Percentiles rank a stretch among this genome's conserved stretches.
Evolutionary conservation across 257 asterid species (phyloP).

Genomic region (Salvia rosmarinus): DNA sequence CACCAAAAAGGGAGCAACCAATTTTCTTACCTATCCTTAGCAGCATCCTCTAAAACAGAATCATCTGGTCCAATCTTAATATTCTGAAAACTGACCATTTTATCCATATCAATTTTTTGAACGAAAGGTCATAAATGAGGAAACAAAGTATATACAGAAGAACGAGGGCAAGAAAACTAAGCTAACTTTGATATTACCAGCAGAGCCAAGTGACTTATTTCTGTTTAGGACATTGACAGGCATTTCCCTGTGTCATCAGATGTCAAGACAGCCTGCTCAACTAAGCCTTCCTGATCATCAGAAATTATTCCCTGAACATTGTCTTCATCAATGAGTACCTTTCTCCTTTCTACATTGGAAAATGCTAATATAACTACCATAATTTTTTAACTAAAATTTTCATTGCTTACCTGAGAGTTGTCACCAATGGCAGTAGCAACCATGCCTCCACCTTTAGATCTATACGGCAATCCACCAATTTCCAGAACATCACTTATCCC

Average conservation of each 20-base stretch:
- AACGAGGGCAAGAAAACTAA: neutral
- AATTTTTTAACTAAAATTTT: constrained; percentile 18
- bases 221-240: constrained; percentile 52
- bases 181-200: constrained; percentile 45
- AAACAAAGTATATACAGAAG: neutral
- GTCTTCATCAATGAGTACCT: constrained; percentile 41
- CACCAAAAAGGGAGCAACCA: constrained; percentile 8
- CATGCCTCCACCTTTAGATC: constrained; percentile 56
- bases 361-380: constrained; percentile 14
- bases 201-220: constrained; percentile 55
- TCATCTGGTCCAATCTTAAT: constrained; percentile 53
- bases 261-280: constrained; percentile 45
- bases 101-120: constrained; percentile 23
- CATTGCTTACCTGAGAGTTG: constrained; percentile 55
- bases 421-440: constrained; percentile 46
- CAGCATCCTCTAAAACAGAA: constrained; percentile 51
- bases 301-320: constrained; percentile 56
- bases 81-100: constrained; percentile 48
- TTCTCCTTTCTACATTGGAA: constrained; percentile 26
- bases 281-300: constrained; percentile 53
- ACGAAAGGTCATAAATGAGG: neutral
- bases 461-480: constrained; percentile 53
- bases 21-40: constrained; percentile 64
- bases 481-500: constrained; percentile 45
- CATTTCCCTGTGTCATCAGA: constrained; percentile 47